phyloP scores from a whole-genome alignment of 2,329 filamentous ascomycete genomes.

The Penicillium sp. region DNA sequence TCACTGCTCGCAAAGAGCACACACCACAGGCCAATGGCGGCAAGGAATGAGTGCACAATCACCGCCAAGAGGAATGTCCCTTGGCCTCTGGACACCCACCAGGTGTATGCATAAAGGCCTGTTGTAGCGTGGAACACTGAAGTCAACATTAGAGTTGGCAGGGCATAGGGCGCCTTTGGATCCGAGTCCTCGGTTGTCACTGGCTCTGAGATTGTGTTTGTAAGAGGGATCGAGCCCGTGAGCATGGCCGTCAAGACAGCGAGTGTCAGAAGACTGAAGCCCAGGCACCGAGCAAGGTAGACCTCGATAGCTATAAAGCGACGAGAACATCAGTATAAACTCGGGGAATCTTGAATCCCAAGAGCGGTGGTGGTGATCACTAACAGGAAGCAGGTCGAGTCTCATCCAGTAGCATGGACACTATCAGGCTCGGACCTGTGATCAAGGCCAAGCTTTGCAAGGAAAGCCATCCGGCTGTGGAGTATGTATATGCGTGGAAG shows the following conservation, averaged over 20 bases:
- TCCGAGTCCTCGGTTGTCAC: conserved; percentile 45
- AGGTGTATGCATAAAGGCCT: conserved; percentile 67
- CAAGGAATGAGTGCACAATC: conserved; percentile 56
- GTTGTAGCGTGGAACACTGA: conserved; percentile 62
- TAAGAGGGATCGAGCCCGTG: conserved; percentile 68
- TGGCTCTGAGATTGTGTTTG: conserved; percentile 45
- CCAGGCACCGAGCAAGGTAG: conserved; percentile 72
- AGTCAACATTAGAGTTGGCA: conserved; percentile 65
- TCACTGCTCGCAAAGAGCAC: conserved; percentile 57
- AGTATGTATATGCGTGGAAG: conserved; percentile 47
- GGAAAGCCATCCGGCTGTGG: conserved; percentile 45
- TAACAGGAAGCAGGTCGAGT: conserved; percentile 55
- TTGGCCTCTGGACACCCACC: conserved; percentile 58
- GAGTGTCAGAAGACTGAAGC: conserved; percentile 64
- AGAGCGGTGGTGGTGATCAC: conserved; percentile 13
- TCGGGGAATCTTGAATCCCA: not conserved
- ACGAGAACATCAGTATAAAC: conserved; percentile 13
- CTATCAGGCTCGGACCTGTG: conserved; percentile 59
- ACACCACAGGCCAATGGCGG: conserved; percentile 64
- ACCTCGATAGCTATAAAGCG: conserved; percentile 57
- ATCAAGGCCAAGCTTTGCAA: conserved; percentile 55
- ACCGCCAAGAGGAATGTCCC: conserved; percentile 62
- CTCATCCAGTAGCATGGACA: conserved; percentile 58
- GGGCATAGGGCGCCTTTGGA: conserved; percentile 61
- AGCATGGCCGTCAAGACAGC: conserved; percentile 65